A percentile compares a stretch with the other conserved stretches of the same genome.
Conservation (phyloP, 2,329 filamentous ascomycete species). For the Cordyceps pruinosa region DNA sequence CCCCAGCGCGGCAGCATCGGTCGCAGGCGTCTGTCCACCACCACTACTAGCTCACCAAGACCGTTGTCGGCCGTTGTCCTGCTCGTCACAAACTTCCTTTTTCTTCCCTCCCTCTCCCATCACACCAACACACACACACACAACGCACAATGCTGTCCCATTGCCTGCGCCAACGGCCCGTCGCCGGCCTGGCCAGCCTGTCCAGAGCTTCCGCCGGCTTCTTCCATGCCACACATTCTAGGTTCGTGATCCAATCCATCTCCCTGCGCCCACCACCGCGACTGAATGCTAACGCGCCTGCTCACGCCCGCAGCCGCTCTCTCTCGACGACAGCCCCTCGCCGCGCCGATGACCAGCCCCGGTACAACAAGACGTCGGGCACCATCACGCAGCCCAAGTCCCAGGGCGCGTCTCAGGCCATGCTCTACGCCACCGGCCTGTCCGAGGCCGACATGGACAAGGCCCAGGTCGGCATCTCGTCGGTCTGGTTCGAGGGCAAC, state of each 20-base stretch:
- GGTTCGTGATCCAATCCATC: constrained; percentile 18
- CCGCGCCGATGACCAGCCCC: constrained; percentile 36
- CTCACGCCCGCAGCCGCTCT: constrained; percentile 34
- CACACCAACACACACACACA: constrained; percentile 11
- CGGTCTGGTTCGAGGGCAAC: constrained; percentile 96
- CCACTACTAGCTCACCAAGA: constrained; percentile 16
- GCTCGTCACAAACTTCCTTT: constrained; percentile 13
- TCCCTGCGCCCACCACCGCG: not conserved
- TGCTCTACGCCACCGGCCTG: constrained; percentile 94
- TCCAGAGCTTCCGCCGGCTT: constrained; percentile 18
- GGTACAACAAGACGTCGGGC: constrained; percentile 78
- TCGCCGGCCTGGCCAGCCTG: constrained; percentile 18
- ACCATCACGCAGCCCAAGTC: constrained; percentile 94
- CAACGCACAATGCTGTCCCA: constrained; percentile 21
- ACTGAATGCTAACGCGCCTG: not conserved
- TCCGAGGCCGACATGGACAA: constrained; percentile 85
- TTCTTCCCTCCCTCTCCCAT: constrained; percentile 1
- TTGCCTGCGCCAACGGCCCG: constrained; percentile 22
- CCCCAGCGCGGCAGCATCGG: not conserved
- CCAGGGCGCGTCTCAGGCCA: constrained; percentile 95
- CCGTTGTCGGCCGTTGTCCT: constrained; percentile 19
- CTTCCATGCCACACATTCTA: constrained; percentile 18
- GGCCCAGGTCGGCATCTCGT: constrained; percentile 95
- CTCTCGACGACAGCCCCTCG: constrained; percentile 44
- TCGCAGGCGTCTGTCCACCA: not conserved